Evolutionary conservation across 2,329 filamentous ascomycete genomes (phyloP).

Genomic region (Xylaria sp.): DNA sequence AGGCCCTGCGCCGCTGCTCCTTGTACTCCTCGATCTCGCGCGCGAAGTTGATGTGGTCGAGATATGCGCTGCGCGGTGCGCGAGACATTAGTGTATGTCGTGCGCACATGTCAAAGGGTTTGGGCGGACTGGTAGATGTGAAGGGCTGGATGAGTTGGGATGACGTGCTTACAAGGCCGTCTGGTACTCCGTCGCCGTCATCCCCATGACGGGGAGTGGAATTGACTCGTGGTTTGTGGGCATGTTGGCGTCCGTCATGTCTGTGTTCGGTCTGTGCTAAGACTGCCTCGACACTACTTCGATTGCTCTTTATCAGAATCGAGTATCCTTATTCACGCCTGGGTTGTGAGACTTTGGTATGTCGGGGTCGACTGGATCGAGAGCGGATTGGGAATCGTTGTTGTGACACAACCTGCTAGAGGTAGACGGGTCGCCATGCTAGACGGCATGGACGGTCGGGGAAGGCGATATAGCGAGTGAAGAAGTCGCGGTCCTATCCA

Average conservation of each 20-base stretch:
- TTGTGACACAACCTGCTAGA: not conserved
- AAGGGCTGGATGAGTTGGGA: not conserved
- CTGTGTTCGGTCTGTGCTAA: not conserved
- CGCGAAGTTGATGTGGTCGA: constrained; percentile 28
- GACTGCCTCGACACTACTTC: not conserved
- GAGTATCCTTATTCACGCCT: not conserved
- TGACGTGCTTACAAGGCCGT: constrained; percentile 30
- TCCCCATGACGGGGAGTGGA: constrained; percentile 30
- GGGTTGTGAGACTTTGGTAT: not conserved
- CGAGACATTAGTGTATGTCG: not conserved
- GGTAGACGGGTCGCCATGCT: too few species aligned
- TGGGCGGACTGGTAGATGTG: not conserved
- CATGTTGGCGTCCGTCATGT: constrained; percentile 8
- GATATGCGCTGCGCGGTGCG: constrained; percentile 12
- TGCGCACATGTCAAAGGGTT: too few species aligned
- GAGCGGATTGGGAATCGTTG: not conserved
- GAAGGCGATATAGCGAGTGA: not conserved
- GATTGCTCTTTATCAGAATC: not conserved
- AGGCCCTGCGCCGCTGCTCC: not conserved
- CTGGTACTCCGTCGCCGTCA: constrained; percentile 30
- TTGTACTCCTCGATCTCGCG: constrained; percentile 27
- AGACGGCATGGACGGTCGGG: not conserved
- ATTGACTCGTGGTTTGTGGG: not conserved
- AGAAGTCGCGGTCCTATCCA: not conserved
- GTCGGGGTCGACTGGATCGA: not conserved